Conservation (phyloP, 441 rosid species). For the Pelargonium citronellum region DNA sequence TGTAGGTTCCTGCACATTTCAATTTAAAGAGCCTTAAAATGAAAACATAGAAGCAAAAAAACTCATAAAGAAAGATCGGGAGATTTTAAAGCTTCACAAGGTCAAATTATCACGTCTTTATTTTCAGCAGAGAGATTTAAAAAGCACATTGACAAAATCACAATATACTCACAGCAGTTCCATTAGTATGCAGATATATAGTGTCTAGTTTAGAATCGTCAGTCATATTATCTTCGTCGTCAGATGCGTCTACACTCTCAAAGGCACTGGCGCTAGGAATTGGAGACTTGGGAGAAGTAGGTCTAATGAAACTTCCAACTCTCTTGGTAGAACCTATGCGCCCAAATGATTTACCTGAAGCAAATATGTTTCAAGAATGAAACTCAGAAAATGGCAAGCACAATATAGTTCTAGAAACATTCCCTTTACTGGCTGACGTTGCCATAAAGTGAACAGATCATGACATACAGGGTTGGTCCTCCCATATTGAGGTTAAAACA, state of each 20-base stretch:
- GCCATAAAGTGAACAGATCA: too few species aligned
- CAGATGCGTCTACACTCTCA: constrained; percentile 85
- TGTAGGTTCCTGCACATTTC: not conserved
- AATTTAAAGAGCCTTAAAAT: constrained; percentile 10
- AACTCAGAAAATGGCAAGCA: too few species aligned
- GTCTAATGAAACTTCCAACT: constrained; percentile 54
- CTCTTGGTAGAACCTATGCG: constrained; percentile 52
- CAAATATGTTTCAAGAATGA: not conserved
- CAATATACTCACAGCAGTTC: constrained; percentile 63
- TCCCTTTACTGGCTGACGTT: too few species aligned
- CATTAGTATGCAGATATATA: constrained; percentile 59
- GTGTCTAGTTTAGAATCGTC: constrained; percentile 54
- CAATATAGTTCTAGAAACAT: too few species aligned
- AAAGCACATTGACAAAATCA: constrained; percentile 4
- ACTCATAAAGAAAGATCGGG: not conserved
- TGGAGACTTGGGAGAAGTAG: constrained; percentile 92
- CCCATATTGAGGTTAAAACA: too few species aligned
- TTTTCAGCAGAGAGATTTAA: not conserved
- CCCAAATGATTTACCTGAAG: constrained; percentile 56
- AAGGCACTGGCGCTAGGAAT: constrained; percentile 84
- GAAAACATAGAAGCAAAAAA: not conserved
- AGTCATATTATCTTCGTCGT: constrained; percentile 75
- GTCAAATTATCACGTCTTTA: not conserved
- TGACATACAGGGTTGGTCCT: too few species aligned
- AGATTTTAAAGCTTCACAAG: not conserved